A percentile compares a stretch with the other conserved stretches of the same genome.
Conservation (phyloP, 768 basidiomycete genomes). For the Mycena alexandri region DNA sequence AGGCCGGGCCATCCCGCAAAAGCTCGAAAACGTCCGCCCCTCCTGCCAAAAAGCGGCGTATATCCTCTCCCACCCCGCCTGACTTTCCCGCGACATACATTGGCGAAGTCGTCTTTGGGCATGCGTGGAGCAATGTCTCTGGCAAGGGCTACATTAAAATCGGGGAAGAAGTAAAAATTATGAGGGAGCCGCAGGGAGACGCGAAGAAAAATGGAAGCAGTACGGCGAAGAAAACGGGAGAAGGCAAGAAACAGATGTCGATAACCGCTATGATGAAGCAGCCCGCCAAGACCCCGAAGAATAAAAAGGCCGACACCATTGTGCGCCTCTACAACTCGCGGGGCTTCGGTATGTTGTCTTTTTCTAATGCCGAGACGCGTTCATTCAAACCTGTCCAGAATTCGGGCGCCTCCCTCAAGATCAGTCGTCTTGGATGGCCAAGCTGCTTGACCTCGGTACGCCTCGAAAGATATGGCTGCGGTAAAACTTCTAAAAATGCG, state of each 20-base stretch:
- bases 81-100: slow-evolving; percentile 60
- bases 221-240: slow-evolving; percentile 50
- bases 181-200: slow-evolving; percentile 64
- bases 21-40: slow-evolving; percentile 39
- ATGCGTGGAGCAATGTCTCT: slow-evolving; percentile 85
- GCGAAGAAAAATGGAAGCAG: slow-evolving; percentile 41
- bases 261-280: slow-evolving; percentile 78
- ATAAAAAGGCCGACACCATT: slow-evolving; percentile 71
- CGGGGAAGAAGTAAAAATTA: slow-evolving; percentile 71
- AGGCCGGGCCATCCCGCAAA: slow-evolving; percentile 40
- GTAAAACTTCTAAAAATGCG: slow-evolving; percentile 7
- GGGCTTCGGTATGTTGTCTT: slow-evolving; percentile 69
- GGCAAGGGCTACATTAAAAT: slow-evolving; percentile 77
- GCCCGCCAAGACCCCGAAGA: slow-evolving; percentile 59
- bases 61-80: slow-evolving; percentile 48
- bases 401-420: slow-evolving; percentile 84
- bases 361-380: not conserved
- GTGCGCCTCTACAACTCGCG: slow-evolving; percentile 74
- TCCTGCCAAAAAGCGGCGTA: slow-evolving; percentile 67
- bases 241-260: slow-evolving; percentile 73
- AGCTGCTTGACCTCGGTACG: slow-evolving; percentile 77
- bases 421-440: slow-evolving; percentile 78
- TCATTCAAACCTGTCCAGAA: slow-evolving; percentile 55
- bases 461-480: not conserved
- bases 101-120: slow-evolving; percentile 76